Base-by-base conservation (phyloP, 2,329 filamentous ascomycete species). In the Fusarium sp. region DNA sequence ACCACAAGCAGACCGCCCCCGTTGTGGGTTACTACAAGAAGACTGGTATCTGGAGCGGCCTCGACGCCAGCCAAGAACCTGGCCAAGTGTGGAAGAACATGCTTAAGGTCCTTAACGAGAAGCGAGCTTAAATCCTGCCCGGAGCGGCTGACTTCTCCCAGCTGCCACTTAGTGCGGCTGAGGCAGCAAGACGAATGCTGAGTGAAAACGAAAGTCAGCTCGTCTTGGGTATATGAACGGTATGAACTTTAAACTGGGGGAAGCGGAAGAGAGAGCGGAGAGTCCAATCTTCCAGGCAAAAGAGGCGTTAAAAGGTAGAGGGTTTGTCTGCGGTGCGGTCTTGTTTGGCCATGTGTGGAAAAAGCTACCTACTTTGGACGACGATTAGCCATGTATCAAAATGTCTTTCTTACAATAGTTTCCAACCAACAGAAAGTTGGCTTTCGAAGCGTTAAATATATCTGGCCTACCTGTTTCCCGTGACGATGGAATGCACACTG, bases 1-100 rank as follows among this genome's bases (percentile, higher is more conserved):
- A 99, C 85, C 96, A 99, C 86, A 87, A 90, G 76, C 96, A 99
- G 90, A 99, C 96, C 38, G 85, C 90, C 48, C 96, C 96, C 25
- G 96, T 99, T 55, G 95, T 97, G 72, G 88, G 91, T 66, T 99
- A 99, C 88, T 99, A 99, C 90, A 93, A 97, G 86, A 94, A 94
- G 85, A 97, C 93, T 55, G 95, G 95, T 77, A 98, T 99, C 87
- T 99, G 96, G 96, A 92, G 92, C 83, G 92, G 93, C 72, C 90
- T 99, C 78, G 96, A 99, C 82, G 96, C 96, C 73, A 97, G 93
- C 86, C 94, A 99, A 87, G 92, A 97, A 85, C 96, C 96, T 25
- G 93, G 94, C 52, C 92, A 95, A 83, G 96, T 99, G 70, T 99
- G 96, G 96, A 95, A 94, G 88, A 94, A 91, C 82, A 86, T 99